Percentiles rank a stretch among this genome's conserved stretches.
phyloP scores from a whole-genome alignment of 495 filamentous ascomycete species.

The Aspergillus leporis region DNA sequence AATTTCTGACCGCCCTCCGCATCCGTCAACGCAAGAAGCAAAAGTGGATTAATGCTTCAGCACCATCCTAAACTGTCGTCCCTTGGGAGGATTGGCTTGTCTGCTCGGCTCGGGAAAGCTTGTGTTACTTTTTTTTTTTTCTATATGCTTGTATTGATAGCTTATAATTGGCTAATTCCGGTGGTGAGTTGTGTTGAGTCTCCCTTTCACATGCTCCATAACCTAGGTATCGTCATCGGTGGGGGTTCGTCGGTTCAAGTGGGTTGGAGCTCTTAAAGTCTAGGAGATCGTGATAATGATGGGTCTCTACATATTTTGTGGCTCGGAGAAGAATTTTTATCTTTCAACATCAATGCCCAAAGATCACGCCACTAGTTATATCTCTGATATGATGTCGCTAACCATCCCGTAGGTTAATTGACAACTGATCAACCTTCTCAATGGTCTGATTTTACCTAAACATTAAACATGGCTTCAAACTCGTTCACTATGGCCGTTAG shows the following conservation, averaged over 20 bases:
- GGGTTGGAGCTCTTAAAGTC: background rate
- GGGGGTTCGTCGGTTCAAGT: background rate
- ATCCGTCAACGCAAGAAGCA: constrained; percentile 10
- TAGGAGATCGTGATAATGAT: background rate
- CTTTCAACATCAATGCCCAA: background rate
- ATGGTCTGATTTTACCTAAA: background rate
- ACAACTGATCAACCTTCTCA: background rate
- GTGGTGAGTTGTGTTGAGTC: constrained; percentile 1
- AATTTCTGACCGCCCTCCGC: constrained; percentile 11
- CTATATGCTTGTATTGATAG: background rate
- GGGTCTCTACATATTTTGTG: background rate
- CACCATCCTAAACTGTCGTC: background rate
- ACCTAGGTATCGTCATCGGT: background rate
- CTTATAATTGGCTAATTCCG: constrained; percentile 1
- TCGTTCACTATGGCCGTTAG: constrained; percentile 31
- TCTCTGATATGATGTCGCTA: background rate
- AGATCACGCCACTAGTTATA: background rate
- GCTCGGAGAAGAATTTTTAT: background rate
- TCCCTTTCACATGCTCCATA: background rate
- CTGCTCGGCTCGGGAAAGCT: background rate
- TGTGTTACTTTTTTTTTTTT: background rate
- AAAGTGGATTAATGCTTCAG: constrained; percentile 4
- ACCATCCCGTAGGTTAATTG: constrained; percentile 2
- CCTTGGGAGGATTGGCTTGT: constrained; percentile 1
- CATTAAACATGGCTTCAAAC: constrained; percentile 26